A percentile compares a stretch with the other conserved stretches of the same genome.
phyloP scores from a whole-genome alignment of 768 basidiomycete species.

The Lanmaoa rubissima region DNA sequence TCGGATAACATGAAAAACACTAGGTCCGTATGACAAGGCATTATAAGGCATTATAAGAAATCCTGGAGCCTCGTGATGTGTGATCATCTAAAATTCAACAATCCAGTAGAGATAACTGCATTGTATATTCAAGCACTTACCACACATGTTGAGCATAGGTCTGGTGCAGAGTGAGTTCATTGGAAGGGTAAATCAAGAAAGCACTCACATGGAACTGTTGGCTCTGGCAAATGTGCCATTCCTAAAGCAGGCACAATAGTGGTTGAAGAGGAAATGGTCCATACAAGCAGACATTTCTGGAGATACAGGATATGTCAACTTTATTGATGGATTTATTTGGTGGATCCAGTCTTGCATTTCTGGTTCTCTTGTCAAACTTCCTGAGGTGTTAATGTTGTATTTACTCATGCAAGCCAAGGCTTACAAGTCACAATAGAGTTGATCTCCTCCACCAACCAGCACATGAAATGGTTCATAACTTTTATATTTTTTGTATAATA shows the following conservation, averaged over 20 bases:
- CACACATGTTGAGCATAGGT: conserved; percentile 87
- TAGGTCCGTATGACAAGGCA: no score
- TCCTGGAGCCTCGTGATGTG: no score
- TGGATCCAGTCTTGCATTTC: conserved; percentile 86
- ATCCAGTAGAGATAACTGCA: neutral
- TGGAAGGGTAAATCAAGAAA: neutral
- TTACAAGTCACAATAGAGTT: conserved; percentile 82
- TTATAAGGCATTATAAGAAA: no score
- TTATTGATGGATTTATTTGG: conserved; percentile 53
- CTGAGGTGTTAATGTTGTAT: neutral
- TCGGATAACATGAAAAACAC: no score
- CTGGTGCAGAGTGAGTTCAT: conserved; percentile 36
- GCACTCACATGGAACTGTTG: conserved; percentile 80
- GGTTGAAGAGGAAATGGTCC: conserved; percentile 87
- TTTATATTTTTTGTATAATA: no score
- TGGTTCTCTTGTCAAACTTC: conserved; percentile 78
- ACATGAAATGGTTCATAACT: conserved; percentile 86
- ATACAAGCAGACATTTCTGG: conserved; percentile 72
- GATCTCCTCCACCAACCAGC: conserved; percentile 94
- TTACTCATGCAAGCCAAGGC: conserved; percentile 18
- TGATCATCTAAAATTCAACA: conserved; percentile 62
- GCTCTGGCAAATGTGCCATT: conserved; percentile 88
- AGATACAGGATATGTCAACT: conserved; percentile 58
- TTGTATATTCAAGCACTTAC: conserved; percentile 38
- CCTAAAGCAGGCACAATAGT: conserved; percentile 85